Conservation (phyloP, 2,329 filamentous ascomycete species). For the Thelonectria discophora region DNA sequence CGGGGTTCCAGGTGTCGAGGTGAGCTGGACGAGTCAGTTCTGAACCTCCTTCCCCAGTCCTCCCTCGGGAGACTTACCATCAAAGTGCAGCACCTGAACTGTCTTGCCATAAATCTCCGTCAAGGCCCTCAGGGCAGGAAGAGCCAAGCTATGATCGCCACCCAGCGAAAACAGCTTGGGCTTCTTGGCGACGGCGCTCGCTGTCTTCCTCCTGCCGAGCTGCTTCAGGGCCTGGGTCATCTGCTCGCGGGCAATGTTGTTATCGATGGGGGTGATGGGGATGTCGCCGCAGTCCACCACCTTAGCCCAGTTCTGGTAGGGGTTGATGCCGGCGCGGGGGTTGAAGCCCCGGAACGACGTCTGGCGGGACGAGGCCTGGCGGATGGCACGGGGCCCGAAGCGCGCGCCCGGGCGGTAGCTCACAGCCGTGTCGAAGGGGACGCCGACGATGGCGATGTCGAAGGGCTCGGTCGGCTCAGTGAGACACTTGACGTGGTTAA, state of each 20-base stretch:
- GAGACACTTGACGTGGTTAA: conserved; percentile 74
- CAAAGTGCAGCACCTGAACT: conserved; percentile 78
- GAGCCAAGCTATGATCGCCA: conserved; percentile 76
- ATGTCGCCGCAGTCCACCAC: conserved; percentile 93
- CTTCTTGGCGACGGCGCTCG: conserved; percentile 47
- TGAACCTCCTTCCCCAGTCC: neutral
- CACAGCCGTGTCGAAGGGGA: conserved; percentile 78
- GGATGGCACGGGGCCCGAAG: conserved; percentile 88
- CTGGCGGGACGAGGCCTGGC: conserved; percentile 83
- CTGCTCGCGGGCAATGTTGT: conserved; percentile 79
- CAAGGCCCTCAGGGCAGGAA: conserved; percentile 74
- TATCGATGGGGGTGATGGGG: conserved; percentile 86
- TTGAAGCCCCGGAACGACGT: conserved; percentile 82
- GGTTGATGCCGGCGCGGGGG: conserved; percentile 82
- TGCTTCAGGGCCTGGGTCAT: conserved; percentile 85
- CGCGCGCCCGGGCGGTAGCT: conserved; percentile 71
- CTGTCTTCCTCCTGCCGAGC: conserved; percentile 60
- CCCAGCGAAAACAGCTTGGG: conserved; percentile 74
- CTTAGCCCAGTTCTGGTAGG: conserved; percentile 82
- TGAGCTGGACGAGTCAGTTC: conserved; percentile 56
- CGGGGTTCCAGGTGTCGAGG: conserved; percentile 86
- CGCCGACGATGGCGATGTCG: conserved; percentile 77
- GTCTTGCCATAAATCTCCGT: conserved; percentile 68
- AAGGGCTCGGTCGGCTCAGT: conserved; percentile 70
- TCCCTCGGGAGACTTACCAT: conserved; percentile 50